phyloP scores from a whole-genome alignment of 768 basidiomycete species.

The Suillus placidus region DNA sequence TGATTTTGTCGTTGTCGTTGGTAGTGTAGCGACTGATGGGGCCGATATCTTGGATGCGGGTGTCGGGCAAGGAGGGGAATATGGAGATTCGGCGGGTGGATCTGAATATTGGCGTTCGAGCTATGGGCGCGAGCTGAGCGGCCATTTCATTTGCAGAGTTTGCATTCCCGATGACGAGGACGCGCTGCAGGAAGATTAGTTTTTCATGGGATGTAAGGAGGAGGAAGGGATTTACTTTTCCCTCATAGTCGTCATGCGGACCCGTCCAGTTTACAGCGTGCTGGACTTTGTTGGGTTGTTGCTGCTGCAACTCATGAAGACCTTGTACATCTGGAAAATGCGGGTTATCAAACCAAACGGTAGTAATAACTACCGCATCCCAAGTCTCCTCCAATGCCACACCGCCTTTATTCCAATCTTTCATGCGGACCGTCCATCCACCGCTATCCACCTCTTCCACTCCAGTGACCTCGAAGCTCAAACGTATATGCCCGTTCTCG shows the following conservation, averaged over 20 bases:
- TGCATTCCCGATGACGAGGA: slow-evolving; percentile 52
- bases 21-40: slow-evolving; percentile 40
- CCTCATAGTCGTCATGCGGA: slow-evolving; percentile 35
- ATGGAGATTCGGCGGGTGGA: slow-evolving; percentile 47
- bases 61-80: slow-evolving; percentile 46
- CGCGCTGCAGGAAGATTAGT: slow-evolving; percentile 34
- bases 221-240: slow-evolving; percentile 26
- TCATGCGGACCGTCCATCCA: slow-evolving; percentile 45
- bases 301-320: slow-evolving; percentile 37
- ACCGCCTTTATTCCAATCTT: slow-evolving; percentile 38
- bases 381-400: slow-evolving; percentile 40
- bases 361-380: slow-evolving; percentile 53
- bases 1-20: slow-evolving; percentile 28
- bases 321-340: slow-evolving; percentile 49
- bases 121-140: slow-evolving; percentile 44
- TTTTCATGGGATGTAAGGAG: not conserved
- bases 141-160: slow-evolving; percentile 58
- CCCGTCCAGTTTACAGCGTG: slow-evolving; percentile 49
- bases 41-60: slow-evolving; percentile 46
- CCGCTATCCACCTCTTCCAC: slow-evolving; percentile 39
- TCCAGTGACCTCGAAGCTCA: slow-evolving; percentile 43
- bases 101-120: slow-evolving; percentile 46
- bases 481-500: slow-evolving; percentile 37
- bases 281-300: slow-evolving; percentile 36
- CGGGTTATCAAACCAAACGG: slow-evolving; percentile 48